Conservation (phyloP, 2,329 filamentous ascomycete genomes). For the Arthrobotrys conoides region DNA sequence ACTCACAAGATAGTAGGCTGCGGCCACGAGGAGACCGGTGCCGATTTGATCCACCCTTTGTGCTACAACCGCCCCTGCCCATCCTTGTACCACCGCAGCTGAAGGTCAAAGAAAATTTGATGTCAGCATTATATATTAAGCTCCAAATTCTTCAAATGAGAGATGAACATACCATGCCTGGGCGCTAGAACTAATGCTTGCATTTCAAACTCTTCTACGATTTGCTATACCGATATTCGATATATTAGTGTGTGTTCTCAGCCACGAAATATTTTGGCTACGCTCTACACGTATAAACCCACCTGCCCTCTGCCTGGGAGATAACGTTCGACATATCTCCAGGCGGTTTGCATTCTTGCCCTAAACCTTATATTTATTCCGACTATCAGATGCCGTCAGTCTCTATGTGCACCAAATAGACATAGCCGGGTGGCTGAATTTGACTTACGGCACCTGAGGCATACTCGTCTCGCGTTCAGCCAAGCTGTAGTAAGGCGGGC, state of each 20-base stretch:
- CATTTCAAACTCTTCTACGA: slow-evolving; percentile 6
- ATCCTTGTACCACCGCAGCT: too few species aligned
- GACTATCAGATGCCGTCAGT: neutral
- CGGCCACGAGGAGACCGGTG: too few species aligned
- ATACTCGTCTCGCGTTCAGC: neutral
- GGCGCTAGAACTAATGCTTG: slow-evolving; percentile 15
- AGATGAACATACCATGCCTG: slow-evolving; percentile 9
- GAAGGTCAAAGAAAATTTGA: too few species aligned
- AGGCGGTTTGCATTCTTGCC: slow-evolving; percentile 12
- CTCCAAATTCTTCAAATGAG: neutral
- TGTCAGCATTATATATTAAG: too few species aligned
- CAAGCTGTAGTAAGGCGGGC: neutral
- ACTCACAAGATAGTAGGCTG: too few species aligned
- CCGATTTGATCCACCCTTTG: too few species aligned
- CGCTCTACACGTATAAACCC: too few species aligned
- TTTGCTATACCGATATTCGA: neutral
- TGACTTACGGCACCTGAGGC: slow-evolving; percentile 19
- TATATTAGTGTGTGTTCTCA: too few species aligned
- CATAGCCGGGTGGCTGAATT: neutral
- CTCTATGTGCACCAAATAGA: neutral
- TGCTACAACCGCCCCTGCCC: too few species aligned
- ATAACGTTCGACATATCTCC: slow-evolving; percentile 18
- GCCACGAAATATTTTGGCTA: too few species aligned
- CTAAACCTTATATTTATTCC: slow-evolving; percentile 19
- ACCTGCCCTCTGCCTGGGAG: slow-evolving; percentile 6